Conservation (phyloP, 306 rosid genomes). For the Ormosia semicastrata region DNA sequence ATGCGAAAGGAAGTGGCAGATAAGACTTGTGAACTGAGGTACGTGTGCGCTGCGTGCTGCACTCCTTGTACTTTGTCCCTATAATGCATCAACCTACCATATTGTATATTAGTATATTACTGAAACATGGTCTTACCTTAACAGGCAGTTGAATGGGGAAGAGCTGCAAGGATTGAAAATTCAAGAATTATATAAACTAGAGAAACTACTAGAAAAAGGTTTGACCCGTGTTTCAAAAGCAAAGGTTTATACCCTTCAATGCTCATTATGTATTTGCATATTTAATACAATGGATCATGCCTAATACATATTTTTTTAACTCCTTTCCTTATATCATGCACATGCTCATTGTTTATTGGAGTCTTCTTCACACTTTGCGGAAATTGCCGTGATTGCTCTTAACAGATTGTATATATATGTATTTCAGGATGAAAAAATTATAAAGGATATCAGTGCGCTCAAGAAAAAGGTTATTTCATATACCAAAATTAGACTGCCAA, state of each 20-base stretch:
- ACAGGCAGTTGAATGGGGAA: constrained; percentile 27
- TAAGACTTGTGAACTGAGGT: constrained; percentile 27
- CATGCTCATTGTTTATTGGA: not conserved
- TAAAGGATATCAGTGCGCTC: not conserved
- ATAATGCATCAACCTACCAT: not conserved
- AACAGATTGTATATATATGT: not conserved
- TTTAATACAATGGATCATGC: not conserved
- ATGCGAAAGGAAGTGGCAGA: constrained; percentile 9
- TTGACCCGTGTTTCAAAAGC: constrained; percentile 21
- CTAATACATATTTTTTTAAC: no score
- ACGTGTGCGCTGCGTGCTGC: not conserved
- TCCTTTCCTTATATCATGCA: no score
- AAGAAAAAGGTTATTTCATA: constrained; percentile 14
- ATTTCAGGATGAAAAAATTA: constrained; percentile 21
- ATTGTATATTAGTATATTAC: not conserved
- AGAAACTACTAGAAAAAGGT: not conserved
- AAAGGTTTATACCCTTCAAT: constrained; percentile 18
- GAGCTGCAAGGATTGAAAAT: constrained; percentile 18
- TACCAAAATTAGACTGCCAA: not conserved
- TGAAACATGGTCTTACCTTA: not conserved
- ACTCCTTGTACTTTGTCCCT: not conserved
- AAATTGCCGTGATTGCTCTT: not conserved
- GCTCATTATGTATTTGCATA: not conserved
- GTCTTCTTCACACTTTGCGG: not conserved
- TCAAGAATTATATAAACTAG: constrained; percentile 17